Base-by-base conservation (phyloP, 2,329 filamentous ascomycete genomes). In the Didymella pinodella region DNA sequence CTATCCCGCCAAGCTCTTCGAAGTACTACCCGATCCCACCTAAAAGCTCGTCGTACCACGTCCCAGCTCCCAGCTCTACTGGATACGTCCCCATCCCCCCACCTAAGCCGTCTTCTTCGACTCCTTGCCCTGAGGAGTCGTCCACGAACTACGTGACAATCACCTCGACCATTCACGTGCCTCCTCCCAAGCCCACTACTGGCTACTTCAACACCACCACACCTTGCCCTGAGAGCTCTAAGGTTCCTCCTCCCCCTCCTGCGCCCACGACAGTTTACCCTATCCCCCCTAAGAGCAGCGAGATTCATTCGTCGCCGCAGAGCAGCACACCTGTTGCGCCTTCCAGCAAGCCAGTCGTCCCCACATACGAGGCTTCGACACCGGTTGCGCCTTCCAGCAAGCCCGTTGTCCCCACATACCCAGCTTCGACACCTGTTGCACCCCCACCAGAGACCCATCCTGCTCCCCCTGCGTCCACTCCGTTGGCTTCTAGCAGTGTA, bases 171-270 rank as follows among this genome's bases (percentile, higher is more conserved):
- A 31, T 29, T 32, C 29, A 50, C 49, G 7, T 48, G 22, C 60
- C 57, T 14, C 16, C 36, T 8, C 55, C 55, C 12, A 58, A 58
- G 49, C 45, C 41, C 14, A 49, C 56, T 11, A 54, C 55, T 26
- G 40, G 45, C 61, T 52, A 63, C 58, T 16, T 63, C 55, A 44
- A 56, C 56, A 51, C 41, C 44, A 47, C 57, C 31, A 56, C 25
- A 20, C 55, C 55, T 41, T 58, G 45, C 32, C 55, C 55, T 10
- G 36, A 49, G 29, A 48, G 48, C 14, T 53, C 55, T 7, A 57
- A 48, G 55, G 52, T 48, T 29, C 55, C 55, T 38, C 55, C 48
- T 8, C 59, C 49, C 18, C 56, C 50, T 36, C 55, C 52, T 26
- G 45, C 53, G 25, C 57, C 56, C 7, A 58, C 48, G 7, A 63